These are phyloP conservation scores for Solanum pinnatisectum DNA, from an alignment of 257 asterid species.

Conservation along the genomic window DNA sequence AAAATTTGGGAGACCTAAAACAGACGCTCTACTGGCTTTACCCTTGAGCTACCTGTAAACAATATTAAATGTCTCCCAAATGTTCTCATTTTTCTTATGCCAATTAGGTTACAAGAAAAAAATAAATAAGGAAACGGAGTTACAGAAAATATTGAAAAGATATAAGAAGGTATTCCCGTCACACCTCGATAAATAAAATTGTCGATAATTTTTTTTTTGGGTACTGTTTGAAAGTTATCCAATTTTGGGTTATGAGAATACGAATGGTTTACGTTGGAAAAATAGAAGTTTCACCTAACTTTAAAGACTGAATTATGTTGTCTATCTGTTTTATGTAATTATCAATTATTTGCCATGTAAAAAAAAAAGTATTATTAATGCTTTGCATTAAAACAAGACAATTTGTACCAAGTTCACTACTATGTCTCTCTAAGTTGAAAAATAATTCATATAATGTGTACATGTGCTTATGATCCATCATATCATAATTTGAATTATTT, in stretches of 20 bases:
- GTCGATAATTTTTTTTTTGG: too few relatives aligned
- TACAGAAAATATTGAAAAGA: too few relatives aligned
- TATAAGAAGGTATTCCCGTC: too few relatives aligned
- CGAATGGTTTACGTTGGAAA: not conserved
- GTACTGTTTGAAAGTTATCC: too few relatives aligned
- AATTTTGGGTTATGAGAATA: too few relatives aligned
- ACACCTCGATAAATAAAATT: too few relatives aligned
- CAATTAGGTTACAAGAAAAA: too few relatives aligned
- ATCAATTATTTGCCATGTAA: not conserved
- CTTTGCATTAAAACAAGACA: not conserved
- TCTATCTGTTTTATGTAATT: not conserved
- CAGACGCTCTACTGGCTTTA: too few relatives aligned
- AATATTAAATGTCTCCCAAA: not conserved
- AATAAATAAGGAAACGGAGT: not conserved
- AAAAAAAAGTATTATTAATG: not conserved
- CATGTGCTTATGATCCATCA: not conserved
- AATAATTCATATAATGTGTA: not conserved
- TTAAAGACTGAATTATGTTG: not conserved
- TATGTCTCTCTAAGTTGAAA: not conserved
- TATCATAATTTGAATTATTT: not conserved
- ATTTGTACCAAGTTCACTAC: not conserved
- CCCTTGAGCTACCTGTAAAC: too few relatives aligned
- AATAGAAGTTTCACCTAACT: not conserved
- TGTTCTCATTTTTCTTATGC: not conserved
- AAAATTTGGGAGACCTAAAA: too few relatives aligned